Base-by-base conservation (phyloP, 495 filamentous ascomycete species). In the Neurospora hispaniola region DNA sequence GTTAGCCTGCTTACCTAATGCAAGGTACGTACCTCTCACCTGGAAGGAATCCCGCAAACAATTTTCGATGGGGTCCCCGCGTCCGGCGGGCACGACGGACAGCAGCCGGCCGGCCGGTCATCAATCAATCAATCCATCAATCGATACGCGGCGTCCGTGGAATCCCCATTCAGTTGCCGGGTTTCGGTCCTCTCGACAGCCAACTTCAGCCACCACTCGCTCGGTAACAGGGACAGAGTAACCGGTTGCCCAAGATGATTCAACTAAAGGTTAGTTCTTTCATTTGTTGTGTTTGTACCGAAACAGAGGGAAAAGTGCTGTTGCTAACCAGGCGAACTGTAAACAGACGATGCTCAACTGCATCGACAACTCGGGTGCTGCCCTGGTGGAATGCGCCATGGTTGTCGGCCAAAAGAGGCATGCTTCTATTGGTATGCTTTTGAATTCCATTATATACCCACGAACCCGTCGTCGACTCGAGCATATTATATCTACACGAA, bases 331-430 rank as follows among this genome's bases (percentile, higher is more conserved):
- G 18, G 12, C 39, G 72, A 73, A 10, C 35, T n/a, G 11, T n/a
- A 5, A 35, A 27, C 80, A 99, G 96, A 93, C 94, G 83, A 92
- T 99, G 91, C 87, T 98, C 74, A 98, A 94, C 81, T 98, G 96
- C 90, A 98, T 99, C 89, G 96, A 99, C 91, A 99, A 99, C 87
- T 98, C 96, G 69, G 96, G 96, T 80, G 96, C 96, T 78, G 94
- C 96, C 73, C 84, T 99, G 76, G 96, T 98, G 84, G 96, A 99
- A 84, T 99, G 96, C 84, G 92, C 92, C 79, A 90, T 93, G 80
- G 92, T 98, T 68, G 82, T 98, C 76, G 92, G 91, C 80, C 95
- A 95, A 88, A 97, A 97, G 84, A 86, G 91, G 72, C 87, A 90
- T 74, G 96, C 96, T 69, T 93, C 90, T 72, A 93, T 99, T 80